Evolutionary conservation across 768 basidiomycete species (phyloP).

Genomic region (Phylloporus sp.): DNA sequence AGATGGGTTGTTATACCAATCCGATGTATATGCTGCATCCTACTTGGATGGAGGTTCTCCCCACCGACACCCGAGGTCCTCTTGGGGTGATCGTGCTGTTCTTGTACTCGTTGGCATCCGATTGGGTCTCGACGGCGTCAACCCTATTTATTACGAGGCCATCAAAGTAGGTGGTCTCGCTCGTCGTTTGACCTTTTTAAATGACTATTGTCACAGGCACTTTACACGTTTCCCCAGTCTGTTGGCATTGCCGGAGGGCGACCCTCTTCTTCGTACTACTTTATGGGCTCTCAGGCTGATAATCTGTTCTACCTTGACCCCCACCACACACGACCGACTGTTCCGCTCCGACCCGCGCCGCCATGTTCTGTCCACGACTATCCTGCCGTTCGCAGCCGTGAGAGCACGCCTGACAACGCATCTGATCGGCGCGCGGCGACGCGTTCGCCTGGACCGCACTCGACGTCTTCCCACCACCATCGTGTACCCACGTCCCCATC

Average conservation of each 20-base stretch:
- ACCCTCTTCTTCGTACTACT: slow-evolving; percentile 97
- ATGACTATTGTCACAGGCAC: slow-evolving; percentile 42
- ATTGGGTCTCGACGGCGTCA: slow-evolving; percentile 88
- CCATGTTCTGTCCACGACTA: slow-evolving; percentile 23
- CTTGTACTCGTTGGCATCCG: slow-evolving; percentile 83
- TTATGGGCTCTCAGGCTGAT: slow-evolving; percentile 89
- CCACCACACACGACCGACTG: slow-evolving; percentile 71
- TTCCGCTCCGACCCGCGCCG: slow-evolving; percentile 61
- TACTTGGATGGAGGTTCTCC: slow-evolving; percentile 30
- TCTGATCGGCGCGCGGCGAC: slow-evolving; percentile 26
- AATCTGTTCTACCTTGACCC: slow-evolving; percentile 83
- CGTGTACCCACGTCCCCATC: slow-evolving; percentile 47
- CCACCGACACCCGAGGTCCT: slow-evolving; percentile 26
- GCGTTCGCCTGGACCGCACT: slow-evolving; percentile 23
- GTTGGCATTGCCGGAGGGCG: slow-evolving; percentile 96
- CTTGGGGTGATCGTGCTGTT: slow-evolving; percentile 84
- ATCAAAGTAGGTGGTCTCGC: slow-evolving; percentile 51
- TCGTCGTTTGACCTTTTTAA: not conserved
- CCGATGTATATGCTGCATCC: slow-evolving; percentile 83
- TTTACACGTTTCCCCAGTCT: slow-evolving; percentile 93
- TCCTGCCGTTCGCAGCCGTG: slow-evolving; percentile 22
- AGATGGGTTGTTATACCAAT: slow-evolving; percentile 79
- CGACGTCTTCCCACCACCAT: slow-evolving; percentile 27
- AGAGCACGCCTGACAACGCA: slow-evolving; percentile 30
- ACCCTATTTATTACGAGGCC: slow-evolving; percentile 90